Evolutionary conservation across 2,329 filamentous ascomycete species (phyloP), one percentile per base, ranked within the genome.

Genomic region (Alternaria brassicicola): DNA sequence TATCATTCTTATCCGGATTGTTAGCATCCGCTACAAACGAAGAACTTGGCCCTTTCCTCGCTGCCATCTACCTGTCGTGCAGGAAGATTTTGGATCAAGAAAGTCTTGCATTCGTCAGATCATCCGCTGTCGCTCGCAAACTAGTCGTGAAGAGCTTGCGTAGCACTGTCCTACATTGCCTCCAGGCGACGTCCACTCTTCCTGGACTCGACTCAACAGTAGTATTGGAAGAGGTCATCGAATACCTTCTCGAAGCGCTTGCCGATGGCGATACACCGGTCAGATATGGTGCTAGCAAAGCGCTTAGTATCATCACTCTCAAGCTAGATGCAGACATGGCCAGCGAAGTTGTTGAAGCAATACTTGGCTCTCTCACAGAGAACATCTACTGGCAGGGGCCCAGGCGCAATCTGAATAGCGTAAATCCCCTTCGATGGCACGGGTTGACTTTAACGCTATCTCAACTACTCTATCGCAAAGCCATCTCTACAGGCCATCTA

Each of bases 221-320:
- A 17, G 67, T 73, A 76, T 55, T 96, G 15, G 94, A 98, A 78
- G 88, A 89, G 28, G 86, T 90, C 4, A 92, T 99, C 66, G 90
- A 93, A 52, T 88, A 91, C 69, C 83, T 97, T 3, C 83, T 99
- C 3, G 89, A 92, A 59, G 84, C 85, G 12, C 81, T 98, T 1
- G 88, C 88, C 2, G 95, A 99, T 75, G 91, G 91, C 59, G 93
- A 98, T 70, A 97, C 93, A 0, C 92, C 93, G 0, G 93, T 99
- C 12, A 85, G 95, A 35, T 86, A 97, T 68, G 90, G 94, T 30
- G 92, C 94, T 19, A 97, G 93, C 76, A 99, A 99, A 78, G 91
- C 93, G 4, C 85, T 98, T 42, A 96, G 93, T 76, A 85, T 96
- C 52, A 88, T 98, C 64, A 89, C 93, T 0, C 81, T 96, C 49